Evolutionary conservation across 192 early-diverging fungal species (phyloP), one percentile per base, ranked within the genome.

Genomic region (Pilaira anomala): DNA sequence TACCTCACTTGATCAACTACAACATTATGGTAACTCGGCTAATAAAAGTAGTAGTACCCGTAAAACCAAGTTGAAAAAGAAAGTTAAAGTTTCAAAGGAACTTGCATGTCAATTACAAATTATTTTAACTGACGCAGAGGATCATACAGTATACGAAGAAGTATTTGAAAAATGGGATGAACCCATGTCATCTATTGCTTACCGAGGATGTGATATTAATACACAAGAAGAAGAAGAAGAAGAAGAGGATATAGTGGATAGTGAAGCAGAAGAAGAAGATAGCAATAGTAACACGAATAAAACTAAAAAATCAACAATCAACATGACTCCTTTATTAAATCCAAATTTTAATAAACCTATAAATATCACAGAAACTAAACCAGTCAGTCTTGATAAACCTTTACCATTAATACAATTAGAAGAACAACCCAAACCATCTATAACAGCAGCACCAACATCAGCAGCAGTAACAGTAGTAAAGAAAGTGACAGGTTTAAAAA

Each of bases 161-260:
- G 72, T 73, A 39, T 72, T 67, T 30, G 74, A 80, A 28, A 78
- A 80, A 67, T 48, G 69, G 48, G 69, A 63, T 26, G 79, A 80
- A 66, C 76, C 69, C 33, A 70, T 73, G 70, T 71, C 75, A 30
- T 73, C 78, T 30, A 76, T 74, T n/a, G 59, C 67, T 7, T 76
- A 78, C 50, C 67, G 55, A 36, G 78, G 77, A 25, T 63, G 70
- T 21, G 80, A 78, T 1, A 69, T 78, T 26, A 73, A 79, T 11
- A 65, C 56, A 0, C 66, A 74, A 9, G 79, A 79, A 2, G 66
- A 71, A 8, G 71, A 78, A 5, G 73, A 48, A 39, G n/a, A n/a
- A n/a, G n/a, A n/a, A n/a, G n/a, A n/a, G n/a, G n/a, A n/a, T n/a
- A n/a, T n/a, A n/a, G 65, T 49, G 0, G 76, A 67, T 7, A 72